Percentiles rank a stretch among this genome's conserved stretches.
Evolutionary conservation across 164 flowering plant species (phyloP).

Genomic region (Kalanchoe fedtschenkoi): DNA sequence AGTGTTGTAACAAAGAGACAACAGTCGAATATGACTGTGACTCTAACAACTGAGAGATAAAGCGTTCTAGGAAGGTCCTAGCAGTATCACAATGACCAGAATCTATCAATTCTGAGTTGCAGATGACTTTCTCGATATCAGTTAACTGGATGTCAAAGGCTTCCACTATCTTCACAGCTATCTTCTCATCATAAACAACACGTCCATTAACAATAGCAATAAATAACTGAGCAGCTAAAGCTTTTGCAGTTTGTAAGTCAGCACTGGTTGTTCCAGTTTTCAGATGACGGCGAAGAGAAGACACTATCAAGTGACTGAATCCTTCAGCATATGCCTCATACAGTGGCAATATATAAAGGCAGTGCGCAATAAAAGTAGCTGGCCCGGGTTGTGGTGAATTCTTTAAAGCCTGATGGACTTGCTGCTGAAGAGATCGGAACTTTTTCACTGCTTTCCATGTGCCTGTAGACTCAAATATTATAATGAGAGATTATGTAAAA

Average conservation of each 20-base stretch:
- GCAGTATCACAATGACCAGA: slow-evolving; percentile 24
- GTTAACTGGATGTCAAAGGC: slow-evolving; percentile 42
- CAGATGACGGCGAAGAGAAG: slow-evolving; percentile 59
- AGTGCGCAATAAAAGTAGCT: slow-evolving; percentile 49
- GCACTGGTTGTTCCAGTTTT: slow-evolving; percentile 18
- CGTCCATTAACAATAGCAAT: slow-evolving; percentile 32
- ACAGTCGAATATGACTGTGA: slow-evolving; percentile 61
- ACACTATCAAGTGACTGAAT: slow-evolving; percentile 69
- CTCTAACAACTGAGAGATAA: slow-evolving; percentile 38
- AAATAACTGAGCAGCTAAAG: slow-evolving; percentile 54
- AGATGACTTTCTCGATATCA: slow-evolving; percentile 39
- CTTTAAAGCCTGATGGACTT: slow-evolving; percentile 36
- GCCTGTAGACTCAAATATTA: slow-evolving; percentile 29
- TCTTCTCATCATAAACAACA: slow-evolving; percentile 41
- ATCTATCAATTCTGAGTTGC: slow-evolving; percentile 19
- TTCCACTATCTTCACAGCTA: slow-evolving; percentile 55
- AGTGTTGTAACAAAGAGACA: slow-evolving; percentile 56
- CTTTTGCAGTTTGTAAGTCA: slow-evolving; percentile 37
- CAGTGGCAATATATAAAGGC: slow-evolving; percentile 61
- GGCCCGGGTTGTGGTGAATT: slow-evolving; percentile 65
- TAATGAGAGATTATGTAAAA: background rate
- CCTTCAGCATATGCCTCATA: slow-evolving; percentile 63
- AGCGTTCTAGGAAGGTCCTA: slow-evolving; percentile 41
- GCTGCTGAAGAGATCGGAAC: slow-evolving; percentile 68
- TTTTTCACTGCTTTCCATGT: slow-evolving; percentile 65